Conservation (phyloP, 441 rosid genomes). For the Pelargonium fulgidum region DNA sequence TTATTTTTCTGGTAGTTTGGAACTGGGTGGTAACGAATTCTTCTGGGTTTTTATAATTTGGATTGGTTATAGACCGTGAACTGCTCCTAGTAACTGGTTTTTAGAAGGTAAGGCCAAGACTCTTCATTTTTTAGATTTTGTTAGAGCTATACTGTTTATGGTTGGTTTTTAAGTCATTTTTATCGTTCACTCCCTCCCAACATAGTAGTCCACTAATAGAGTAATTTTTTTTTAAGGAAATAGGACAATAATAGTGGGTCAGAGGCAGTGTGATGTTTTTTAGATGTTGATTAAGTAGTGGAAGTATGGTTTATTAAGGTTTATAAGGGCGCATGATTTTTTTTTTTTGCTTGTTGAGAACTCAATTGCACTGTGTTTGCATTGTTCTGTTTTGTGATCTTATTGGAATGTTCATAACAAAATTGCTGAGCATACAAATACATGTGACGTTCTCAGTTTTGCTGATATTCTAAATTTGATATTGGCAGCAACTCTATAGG, state of each 20-base stretch:
- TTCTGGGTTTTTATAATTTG: conserved; percentile 16
- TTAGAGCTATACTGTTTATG: too few species aligned
- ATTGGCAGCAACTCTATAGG: not conserved
- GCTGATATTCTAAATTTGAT: not conserved
- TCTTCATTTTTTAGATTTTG: not conserved
- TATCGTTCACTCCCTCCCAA: not conserved
- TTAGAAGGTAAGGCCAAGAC: conserved; percentile 21
- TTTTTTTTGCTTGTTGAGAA: conserved; percentile 11
- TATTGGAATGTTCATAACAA: not conserved
- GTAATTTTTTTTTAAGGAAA: too few species aligned
- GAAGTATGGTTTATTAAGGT: not conserved
- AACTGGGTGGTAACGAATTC: conserved; percentile 11
- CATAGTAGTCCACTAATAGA: too few species aligned
- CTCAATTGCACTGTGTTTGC: not conserved
- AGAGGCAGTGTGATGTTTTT: not conserved
- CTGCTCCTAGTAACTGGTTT: conserved; percentile 16
- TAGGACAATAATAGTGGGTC: not conserved
- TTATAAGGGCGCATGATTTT: not conserved
- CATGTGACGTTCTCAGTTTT: too few species aligned
- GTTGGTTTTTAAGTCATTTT: conserved; percentile 2
- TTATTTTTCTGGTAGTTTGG: conserved; percentile 5
- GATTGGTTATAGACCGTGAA: conserved; percentile 19
- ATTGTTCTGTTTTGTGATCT: not conserved
- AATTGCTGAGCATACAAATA: too few species aligned
- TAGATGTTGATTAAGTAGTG: too few species aligned